Evolutionary conservation across 176 grass and related monocot species (phyloP).

Genomic region (Musa itinerans): DNA sequence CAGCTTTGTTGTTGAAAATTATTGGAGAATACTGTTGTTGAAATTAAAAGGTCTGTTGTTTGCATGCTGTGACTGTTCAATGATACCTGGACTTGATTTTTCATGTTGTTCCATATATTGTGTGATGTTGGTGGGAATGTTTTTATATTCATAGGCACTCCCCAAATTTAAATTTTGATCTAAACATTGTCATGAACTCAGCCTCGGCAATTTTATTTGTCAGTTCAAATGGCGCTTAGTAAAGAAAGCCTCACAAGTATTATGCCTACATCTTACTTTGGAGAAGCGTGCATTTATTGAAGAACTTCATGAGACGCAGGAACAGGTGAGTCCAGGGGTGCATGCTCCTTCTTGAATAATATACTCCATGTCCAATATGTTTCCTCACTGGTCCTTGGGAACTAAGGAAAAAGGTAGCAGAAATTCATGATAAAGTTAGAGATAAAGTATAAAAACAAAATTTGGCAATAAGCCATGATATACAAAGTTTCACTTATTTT

Average conservation of each 20-base stretch:
- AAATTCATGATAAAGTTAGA: too few species aligned
- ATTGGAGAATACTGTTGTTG: too few species aligned
- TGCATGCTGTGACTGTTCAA: too few species aligned
- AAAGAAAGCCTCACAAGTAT: constrained; percentile 92
- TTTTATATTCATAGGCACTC: too few species aligned
- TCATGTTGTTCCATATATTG: too few species aligned
- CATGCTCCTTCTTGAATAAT: constrained; percentile 4
- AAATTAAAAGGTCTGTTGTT: too few species aligned
- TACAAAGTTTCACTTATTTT: too few species aligned
- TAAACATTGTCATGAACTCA: constrained; percentile 20
- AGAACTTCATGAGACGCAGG: constrained; percentile 96
- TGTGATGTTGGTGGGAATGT: too few species aligned
- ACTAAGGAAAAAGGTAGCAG: too few species aligned
- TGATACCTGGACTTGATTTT: too few species aligned
- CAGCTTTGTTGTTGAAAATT: too few species aligned
- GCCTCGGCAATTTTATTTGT: constrained; percentile 37
- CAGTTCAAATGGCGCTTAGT: constrained; percentile 97
- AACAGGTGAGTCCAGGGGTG: constrained; percentile 55
- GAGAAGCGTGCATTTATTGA: constrained; percentile 86
- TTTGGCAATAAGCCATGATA: background rate
- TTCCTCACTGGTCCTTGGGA: background rate
- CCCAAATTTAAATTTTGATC: background rate
- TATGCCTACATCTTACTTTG: constrained; percentile 84
- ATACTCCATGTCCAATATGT: background rate
- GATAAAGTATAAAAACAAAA: background rate